A percentile compares a stretch with the other conserved stretches of the same genome.
Evolutionary conservation across 805 yeast genomes (phyloP).

Genomic region (Kluyveromyces lactis): DNA sequence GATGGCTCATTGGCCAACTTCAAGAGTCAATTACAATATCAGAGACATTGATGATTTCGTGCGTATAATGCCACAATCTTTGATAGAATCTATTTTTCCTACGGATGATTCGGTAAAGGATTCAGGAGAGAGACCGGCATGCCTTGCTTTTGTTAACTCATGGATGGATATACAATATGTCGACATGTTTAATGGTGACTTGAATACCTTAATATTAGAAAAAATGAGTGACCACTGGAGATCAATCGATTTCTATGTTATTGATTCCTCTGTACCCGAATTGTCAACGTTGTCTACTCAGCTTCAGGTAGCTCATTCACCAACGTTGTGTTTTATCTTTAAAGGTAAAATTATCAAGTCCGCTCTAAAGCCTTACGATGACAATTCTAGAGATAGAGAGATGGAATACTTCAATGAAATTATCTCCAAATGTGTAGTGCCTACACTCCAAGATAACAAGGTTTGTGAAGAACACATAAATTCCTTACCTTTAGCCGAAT

Average conservation of each 20-base stretch:
- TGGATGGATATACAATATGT: constrained; percentile 25
- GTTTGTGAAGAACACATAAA: neutral
- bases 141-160: constrained; percentile 32
- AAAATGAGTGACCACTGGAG: constrained; percentile 19
- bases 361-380: constrained; percentile 1
- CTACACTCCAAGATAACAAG: constrained; percentile 25
- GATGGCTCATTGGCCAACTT: constrained; percentile 26
- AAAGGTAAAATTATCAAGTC: constrained; percentile 1
- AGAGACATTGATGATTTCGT: constrained; percentile 11
- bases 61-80: neutral
- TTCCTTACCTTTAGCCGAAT: neutral
- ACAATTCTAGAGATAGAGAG: constrained; percentile 1
- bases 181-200: constrained; percentile 20
- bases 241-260: constrained; percentile 22
- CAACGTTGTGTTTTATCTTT: constrained; percentile 8
- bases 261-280: constrained; percentile 28
- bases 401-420: constrained; percentile 13
- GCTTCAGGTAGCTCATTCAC: constrained; percentile 10
- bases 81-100: neutral
- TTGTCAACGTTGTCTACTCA: constrained; percentile 20
- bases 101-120: constrained; percentile 5
- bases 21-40: constrained; percentile 7
- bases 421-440: constrained; percentile 20
- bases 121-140: constrained; percentile 11
- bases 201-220: constrained; percentile 28